Base-by-base conservation (phyloP, 2,329 filamentous ascomycete species). In the Alternaria sp. region DNA sequence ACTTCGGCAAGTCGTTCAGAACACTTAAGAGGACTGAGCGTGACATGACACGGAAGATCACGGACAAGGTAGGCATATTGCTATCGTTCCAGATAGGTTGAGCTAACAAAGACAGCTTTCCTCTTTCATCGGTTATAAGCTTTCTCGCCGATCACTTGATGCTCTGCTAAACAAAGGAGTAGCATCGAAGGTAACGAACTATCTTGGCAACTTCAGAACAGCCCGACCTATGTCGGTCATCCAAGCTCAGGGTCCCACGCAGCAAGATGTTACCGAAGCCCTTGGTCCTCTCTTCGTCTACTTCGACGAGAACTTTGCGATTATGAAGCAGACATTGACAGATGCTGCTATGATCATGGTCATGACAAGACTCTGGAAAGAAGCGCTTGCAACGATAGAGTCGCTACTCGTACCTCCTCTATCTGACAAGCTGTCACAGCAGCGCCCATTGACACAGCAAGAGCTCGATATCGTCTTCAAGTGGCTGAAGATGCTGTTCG, bases 311-410 rank as follows among this genome's bases (percentile, higher is more conserved):
- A 99, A 99, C 74, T 99, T 99, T 79, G 93, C 93, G 60, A 97
- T 98, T 69, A 97, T 99, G 94, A 97, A 98, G 81, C 89, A 95
- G 78, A 97, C 94, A 0, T 83, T 99, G 57, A 98, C 95, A 1
- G 91, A 93, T 59, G 90, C 93, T 58, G 96, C 95, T n/a, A 97
- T 99, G 94, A 89, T 94, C 70, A 94, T 95, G 76, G 95, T 99
- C 70, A 99, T 99, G 95, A 96, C 93, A 22, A 89, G 95, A 44
- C 82, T 99, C 6, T 99, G 95, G 95, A 99, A 99, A 80, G 95
- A 99, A 78, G 94, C 97, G 0, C 85, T 99, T 16, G 89, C 94
- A 69, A 96, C 94, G 1, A 91, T 98, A 65, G 95, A 99, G 80
- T 87, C 87, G 38, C 84, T 99, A 18, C 86, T 99, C 39, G 94